phyloP scores from a whole-genome alignment of 495 filamentous ascomycete species.

The Penicillium pulvis region DNA sequence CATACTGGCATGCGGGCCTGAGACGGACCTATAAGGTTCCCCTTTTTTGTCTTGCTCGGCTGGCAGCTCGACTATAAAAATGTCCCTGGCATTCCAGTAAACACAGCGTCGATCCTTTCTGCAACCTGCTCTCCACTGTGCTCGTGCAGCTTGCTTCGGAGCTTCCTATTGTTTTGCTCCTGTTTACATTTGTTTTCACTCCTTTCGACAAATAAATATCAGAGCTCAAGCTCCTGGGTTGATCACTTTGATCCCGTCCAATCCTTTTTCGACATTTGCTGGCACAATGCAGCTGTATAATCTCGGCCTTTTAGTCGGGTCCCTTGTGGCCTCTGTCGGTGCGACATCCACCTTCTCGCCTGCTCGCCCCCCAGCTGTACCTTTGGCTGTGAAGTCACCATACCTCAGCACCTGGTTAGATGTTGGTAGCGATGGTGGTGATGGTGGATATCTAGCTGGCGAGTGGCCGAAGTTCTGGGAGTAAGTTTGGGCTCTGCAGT shows the following conservation, averaged over 20 bases:
- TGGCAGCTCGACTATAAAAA: slow-evolving; percentile 34
- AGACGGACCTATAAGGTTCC: slow-evolving; percentile 9
- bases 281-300: slow-evolving; percentile 34
- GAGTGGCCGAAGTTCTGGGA: slow-evolving; percentile 59
- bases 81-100: slow-evolving; percentile 37
- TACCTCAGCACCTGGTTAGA: slow-evolving; percentile 59
- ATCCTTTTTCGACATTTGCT: slow-evolving; percentile 15
- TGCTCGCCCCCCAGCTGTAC: slow-evolving; percentile 57
- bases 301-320: slow-evolving; percentile 28
- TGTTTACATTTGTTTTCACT: slow-evolving; percentile 14
- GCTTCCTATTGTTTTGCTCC: slow-evolving; percentile 10
- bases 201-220: slow-evolving; percentile 15
- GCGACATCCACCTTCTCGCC: slow-evolving; percentile 54
- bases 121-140: slow-evolving; percentile 14
- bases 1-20: slow-evolving; percentile 33
- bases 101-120: slow-evolving; percentile 31
- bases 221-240: slow-evolving; percentile 26
- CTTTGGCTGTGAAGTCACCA: slow-evolving; percentile 59
- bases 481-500: slow-evolving; percentile 38
- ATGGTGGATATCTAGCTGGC: slow-evolving; percentile 60
- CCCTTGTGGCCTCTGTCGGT: slow-evolving; percentile 26
- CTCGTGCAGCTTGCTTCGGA: slow-evolving; percentile 6
- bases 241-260: slow-evolving; percentile 26
- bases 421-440: slow-evolving; percentile 54
- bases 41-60: slow-evolving; percentile 20